Percentiles rank a stretch among this genome's conserved stretches.
Evolutionary conservation across 441 rosid species (phyloP).

Genomic region (Theobroma grandiflorum): DNA sequence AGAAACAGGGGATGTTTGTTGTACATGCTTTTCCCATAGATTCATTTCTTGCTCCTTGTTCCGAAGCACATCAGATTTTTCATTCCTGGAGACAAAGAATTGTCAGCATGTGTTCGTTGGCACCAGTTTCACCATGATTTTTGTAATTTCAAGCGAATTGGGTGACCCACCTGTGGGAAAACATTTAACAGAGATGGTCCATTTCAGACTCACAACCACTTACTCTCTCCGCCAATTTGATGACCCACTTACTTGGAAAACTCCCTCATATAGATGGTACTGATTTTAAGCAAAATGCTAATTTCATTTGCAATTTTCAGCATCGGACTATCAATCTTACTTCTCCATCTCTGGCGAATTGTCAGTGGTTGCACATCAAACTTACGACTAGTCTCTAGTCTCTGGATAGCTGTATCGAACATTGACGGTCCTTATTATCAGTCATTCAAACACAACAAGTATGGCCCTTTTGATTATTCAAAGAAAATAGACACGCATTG

Average conservation of each 20-base stretch:
- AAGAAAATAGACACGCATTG: not conserved
- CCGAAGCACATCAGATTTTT: not conserved
- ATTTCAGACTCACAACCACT: not conserved
- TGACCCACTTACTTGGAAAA: slow-evolving; percentile 4
- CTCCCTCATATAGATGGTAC: not conserved
- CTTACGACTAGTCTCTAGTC: too few relatives aligned
- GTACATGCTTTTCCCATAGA: not conserved
- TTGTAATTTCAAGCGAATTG: slow-evolving; percentile 18
- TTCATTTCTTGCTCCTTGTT: not conserved
- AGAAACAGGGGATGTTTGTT: not conserved
- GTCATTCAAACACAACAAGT: not conserved
- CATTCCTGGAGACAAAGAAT: not conserved
- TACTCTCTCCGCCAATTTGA: not conserved
- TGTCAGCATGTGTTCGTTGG: not conserved
- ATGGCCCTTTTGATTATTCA: slow-evolving; percentile 1
- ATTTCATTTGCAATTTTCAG: not conserved
- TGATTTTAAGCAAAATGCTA: not conserved
- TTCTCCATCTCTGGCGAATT: not conserved
- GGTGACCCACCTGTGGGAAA: slow-evolving; percentile 12
- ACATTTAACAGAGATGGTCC: not conserved
- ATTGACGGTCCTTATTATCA: not conserved
- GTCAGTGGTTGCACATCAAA: not conserved
- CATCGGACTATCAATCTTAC: not conserved
- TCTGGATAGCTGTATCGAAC: not conserved
- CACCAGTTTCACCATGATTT: not conserved